Percentiles rank a stretch among this genome's conserved stretches.
Conservation (phyloP, 2,329 filamentous ascomycete genomes). For the Aspergillus piperis region DNA sequence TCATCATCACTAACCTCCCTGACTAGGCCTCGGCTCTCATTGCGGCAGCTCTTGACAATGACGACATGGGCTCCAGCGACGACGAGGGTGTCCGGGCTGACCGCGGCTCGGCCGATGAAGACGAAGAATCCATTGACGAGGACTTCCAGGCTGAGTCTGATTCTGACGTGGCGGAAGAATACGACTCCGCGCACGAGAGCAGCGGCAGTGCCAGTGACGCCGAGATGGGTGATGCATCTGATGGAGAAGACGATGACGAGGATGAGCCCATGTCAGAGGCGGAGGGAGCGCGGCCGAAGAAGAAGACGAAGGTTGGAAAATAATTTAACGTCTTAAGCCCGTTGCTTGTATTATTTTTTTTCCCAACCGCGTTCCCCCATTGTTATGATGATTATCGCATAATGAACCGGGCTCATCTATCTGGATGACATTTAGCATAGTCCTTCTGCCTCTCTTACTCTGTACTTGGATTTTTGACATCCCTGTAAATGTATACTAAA, state of each 20-base stretch:
- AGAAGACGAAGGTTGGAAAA: slow-evolving; percentile 59
- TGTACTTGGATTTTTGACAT: not conserved
- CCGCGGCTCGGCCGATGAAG: slow-evolving; percentile 90
- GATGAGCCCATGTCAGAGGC: slow-evolving; percentile 36
- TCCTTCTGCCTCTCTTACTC: not conserved
- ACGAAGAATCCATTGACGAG: slow-evolving; percentile 92
- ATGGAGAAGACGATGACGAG: slow-evolving; percentile 43
- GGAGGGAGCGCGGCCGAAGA: slow-evolving; percentile 62
- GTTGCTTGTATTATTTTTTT: not conserved
- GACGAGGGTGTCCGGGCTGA: slow-evolving; percentile 72
- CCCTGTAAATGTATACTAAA: not conserved
- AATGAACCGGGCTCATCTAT: slow-evolving; percentile 15
- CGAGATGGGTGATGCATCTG: slow-evolving; percentile 55
- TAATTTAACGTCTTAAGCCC: slow-evolving; percentile 18
- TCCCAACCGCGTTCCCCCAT: not conserved
- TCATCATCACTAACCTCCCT: slow-evolving; percentile 26
- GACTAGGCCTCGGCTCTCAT: slow-evolving; percentile 60
- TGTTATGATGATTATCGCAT: slow-evolving; percentile 14
- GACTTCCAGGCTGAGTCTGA: slow-evolving; percentile 93
- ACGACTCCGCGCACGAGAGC: slow-evolving; percentile 86
- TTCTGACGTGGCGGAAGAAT: slow-evolving; percentile 95
- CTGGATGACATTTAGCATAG: slow-evolving; percentile 1
- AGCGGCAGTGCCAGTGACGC: slow-evolving; percentile 68
- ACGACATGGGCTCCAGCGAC: slow-evolving; percentile 80
- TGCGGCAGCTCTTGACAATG: slow-evolving; percentile 78